These are phyloP conservation scores for Daldinia sp. DNA, from an alignment of 2,329 filamentous ascomycete species.

Conservation along the genomic window DNA sequence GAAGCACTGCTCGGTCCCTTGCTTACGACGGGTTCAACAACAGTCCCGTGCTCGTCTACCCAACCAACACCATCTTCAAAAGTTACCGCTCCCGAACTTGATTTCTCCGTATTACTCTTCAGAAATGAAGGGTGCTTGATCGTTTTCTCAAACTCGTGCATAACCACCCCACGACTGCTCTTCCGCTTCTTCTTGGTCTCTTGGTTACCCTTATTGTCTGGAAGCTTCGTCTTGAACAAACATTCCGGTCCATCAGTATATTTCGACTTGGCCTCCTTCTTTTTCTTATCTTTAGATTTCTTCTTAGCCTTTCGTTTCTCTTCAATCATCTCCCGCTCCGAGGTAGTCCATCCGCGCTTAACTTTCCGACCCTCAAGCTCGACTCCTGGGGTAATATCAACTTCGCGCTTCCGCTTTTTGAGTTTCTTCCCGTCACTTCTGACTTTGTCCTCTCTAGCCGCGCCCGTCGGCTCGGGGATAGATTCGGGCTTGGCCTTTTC, in stretches of 20 bases:
- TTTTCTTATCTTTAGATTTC: conserved; percentile 62
- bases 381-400: conserved; percentile 71
- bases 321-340: conserved; percentile 62
- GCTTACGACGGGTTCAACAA: conserved; percentile 72
- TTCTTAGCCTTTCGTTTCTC: conserved; percentile 60
- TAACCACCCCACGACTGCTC: conserved; percentile 69
- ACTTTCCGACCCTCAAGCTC: conserved; percentile 82
- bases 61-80: conserved; percentile 90
- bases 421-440: conserved; percentile 58
- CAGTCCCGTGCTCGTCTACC: conserved; percentile 81
- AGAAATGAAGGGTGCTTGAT: conserved; percentile 86
- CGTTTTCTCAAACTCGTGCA: conserved; percentile 92
- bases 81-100: conserved; percentile 63
- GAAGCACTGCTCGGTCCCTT: conserved; percentile 51
- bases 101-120: conserved; percentile 64
- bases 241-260: conserved; percentile 79
- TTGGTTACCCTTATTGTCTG: conserved; percentile 59
- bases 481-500: conserved; percentile 81
- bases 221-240: conserved; percentile 83
- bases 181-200: conserved; percentile 69
- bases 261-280: conserved; percentile 74
- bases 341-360: conserved; percentile 89
- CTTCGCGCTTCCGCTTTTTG: conserved; percentile 65
- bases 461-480: conserved; percentile 55
- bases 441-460: conserved; percentile 50